These are phyloP conservation scores for Diaporthe capsici DNA, from an alignment of 2,329 filamentous ascomycete species.

Conservation along the genomic window DNA sequence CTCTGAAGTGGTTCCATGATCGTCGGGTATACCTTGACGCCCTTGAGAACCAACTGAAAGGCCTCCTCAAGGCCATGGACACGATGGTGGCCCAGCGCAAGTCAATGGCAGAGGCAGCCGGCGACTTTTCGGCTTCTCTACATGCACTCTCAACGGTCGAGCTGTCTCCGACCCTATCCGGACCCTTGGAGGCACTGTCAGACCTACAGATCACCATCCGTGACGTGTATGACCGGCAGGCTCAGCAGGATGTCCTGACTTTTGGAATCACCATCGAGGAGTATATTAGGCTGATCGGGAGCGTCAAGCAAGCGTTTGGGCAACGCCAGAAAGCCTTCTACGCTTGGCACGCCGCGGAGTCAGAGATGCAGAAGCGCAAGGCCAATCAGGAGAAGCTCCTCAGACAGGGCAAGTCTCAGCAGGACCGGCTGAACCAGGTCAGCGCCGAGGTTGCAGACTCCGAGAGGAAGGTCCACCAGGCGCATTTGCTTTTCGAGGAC, in stretches of 20 bases:
- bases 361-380: constrained; percentile 91
- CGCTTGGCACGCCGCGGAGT: constrained; percentile 92
- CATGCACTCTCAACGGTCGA: constrained; percentile 94
- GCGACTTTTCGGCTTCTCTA: constrained; percentile 93
- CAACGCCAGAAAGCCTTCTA: constrained; percentile 97
- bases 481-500: constrained; percentile 91
- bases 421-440: constrained; percentile 93
- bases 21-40: constrained; percentile 90
- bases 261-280: constrained; percentile 98
- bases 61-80: constrained; percentile 93
- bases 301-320: constrained; percentile 91
- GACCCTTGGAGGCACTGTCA: constrained; percentile 90
- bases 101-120: constrained; percentile 91
- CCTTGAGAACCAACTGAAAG: constrained; percentile 79
- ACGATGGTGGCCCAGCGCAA: constrained; percentile 93
- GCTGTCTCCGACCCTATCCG: constrained; percentile 88
- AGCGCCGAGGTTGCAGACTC: constrained; percentile 95
- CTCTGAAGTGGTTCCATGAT: constrained; percentile 91
- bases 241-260: constrained; percentile 95
- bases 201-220: constrained; percentile 94
- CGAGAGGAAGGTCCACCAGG: constrained; percentile 92
- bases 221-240: constrained; percentile 96
- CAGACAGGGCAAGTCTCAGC: constrained; percentile 93
- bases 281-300: constrained; percentile 96
- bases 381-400: constrained; percentile 93